Conservation (phyloP, 345 rosid genomes). For the Eucalyptus grandis region DNA sequence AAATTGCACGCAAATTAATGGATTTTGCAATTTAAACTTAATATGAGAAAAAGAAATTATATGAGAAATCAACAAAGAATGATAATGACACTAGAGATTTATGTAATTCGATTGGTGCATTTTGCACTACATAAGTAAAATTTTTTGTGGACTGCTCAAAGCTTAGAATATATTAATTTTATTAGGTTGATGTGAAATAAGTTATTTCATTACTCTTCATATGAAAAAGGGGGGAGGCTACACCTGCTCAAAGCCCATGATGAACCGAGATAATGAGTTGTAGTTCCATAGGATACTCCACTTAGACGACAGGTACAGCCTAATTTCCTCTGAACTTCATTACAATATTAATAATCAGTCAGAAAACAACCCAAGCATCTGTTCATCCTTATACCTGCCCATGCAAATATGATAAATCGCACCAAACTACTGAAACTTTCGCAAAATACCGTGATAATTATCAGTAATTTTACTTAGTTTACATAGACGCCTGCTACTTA, state of each 20-base stretch:
- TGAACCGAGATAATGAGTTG: background rate
- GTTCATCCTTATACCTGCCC: background rate
- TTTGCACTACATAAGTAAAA: background rate
- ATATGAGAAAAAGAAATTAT: background rate
- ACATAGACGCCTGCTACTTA: background rate
- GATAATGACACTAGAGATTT: background rate
- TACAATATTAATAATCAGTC: background rate
- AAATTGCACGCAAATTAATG: background rate
- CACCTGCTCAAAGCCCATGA: background rate
- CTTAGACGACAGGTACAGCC: background rate
- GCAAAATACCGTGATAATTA: background rate
- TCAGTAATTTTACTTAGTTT: background rate
- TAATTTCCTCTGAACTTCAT: background rate
- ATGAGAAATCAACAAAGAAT: background rate
- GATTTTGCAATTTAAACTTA: background rate
- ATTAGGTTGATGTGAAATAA: background rate
- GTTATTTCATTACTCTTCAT: background rate
- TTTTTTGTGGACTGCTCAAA: background rate
- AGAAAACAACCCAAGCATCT: background rate
- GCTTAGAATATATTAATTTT: background rate
- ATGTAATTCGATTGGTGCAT: accelerated
- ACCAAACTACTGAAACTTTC: background rate
- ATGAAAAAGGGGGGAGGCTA: background rate
- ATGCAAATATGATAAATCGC: background rate
- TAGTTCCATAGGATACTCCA: background rate